A percentile compares a stretch with the other conserved stretches of the same genome.
phyloP scores from a whole-genome alignment of 768 basidiomycete genomes.

The Heimioporus sp. region DNA sequence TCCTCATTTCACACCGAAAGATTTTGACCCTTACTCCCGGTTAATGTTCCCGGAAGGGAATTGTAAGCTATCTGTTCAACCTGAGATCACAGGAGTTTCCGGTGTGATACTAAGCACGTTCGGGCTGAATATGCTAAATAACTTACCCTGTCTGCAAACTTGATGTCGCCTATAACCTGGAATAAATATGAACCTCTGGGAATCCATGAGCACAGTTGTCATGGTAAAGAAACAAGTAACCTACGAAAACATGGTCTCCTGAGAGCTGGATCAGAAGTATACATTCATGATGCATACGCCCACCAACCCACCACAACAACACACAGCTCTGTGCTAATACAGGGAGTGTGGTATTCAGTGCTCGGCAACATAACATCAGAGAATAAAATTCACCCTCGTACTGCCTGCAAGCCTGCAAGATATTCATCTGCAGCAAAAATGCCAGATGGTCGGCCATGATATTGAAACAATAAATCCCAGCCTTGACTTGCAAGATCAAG shows the following conservation, averaged over 20 bases:
- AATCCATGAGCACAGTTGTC: background rate
- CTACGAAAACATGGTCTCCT: constrained; percentile 3
- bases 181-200: constrained; percentile 48
- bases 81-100: background rate
- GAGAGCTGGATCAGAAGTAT: background rate
- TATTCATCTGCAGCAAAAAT: constrained; percentile 59
- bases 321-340: constrained; percentile 1
- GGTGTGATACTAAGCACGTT: background rate
- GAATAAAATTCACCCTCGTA: constrained; percentile 42
- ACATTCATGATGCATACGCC: background rate
- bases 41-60: background rate
- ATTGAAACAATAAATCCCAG: constrained; percentile 57
- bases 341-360: background rate
- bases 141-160: constrained; percentile 47
- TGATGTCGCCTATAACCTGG: constrained; percentile 50
- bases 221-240: background rate
- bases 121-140: background rate
- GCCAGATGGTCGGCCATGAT: constrained; percentile 55
- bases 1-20: background rate
- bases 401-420: constrained; percentile 53
- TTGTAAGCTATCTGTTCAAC: constrained; percentile 1
- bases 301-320: background rate
- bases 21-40: background rate
- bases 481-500: constrained; percentile 44
- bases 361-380: background rate